These are phyloP conservation scores for Pestalotiopsis sp. DNA, from an alignment of 2,329 filamentous ascomycete species.

Conservation along the genomic window DNA sequence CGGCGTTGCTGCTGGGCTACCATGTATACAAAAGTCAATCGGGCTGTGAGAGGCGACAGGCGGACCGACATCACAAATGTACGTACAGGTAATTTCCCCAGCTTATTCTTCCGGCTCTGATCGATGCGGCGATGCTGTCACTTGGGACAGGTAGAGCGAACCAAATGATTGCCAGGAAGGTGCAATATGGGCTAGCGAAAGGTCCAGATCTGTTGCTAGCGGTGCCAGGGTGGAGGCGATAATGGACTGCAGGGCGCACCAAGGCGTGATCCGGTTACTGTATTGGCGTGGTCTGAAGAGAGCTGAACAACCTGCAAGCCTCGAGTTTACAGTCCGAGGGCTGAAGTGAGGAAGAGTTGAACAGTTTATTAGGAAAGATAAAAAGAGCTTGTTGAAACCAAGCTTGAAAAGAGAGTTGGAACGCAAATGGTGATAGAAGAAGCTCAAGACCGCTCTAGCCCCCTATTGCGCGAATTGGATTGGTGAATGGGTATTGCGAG, in stretches of 20 bases:
- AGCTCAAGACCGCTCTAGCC: neutral
- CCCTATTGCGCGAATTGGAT: neutral
- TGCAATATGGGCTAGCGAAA: neutral
- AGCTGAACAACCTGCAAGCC: neutral
- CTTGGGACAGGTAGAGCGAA: neutral
- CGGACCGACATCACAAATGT: neutral
- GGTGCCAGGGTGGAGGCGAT: slow-evolving; percentile 3
- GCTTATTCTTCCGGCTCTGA: neutral
- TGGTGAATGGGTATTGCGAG: neutral
- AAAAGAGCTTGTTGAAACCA: neutral
- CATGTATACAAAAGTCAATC: neutral
- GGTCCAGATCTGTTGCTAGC: slow-evolving; percentile 5
- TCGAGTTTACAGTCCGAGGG: neutral
- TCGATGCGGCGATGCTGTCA: neutral
- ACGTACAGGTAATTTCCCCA: neutral
- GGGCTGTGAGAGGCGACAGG: neutral
- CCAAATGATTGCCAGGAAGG: neutral
- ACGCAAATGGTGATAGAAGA: neutral
- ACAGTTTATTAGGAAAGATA: neutral
- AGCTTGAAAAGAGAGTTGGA: no score
- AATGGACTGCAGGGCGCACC: neutral
- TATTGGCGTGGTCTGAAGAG: neutral
- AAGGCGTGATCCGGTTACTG: neutral
- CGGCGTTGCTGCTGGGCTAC: neutral
- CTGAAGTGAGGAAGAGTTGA: neutral